A percentile compares a stretch with the other conserved stretches of the same genome.
Conservation (phyloP, 164 flowering plant species). For the Cinnamomum chago region DNA sequence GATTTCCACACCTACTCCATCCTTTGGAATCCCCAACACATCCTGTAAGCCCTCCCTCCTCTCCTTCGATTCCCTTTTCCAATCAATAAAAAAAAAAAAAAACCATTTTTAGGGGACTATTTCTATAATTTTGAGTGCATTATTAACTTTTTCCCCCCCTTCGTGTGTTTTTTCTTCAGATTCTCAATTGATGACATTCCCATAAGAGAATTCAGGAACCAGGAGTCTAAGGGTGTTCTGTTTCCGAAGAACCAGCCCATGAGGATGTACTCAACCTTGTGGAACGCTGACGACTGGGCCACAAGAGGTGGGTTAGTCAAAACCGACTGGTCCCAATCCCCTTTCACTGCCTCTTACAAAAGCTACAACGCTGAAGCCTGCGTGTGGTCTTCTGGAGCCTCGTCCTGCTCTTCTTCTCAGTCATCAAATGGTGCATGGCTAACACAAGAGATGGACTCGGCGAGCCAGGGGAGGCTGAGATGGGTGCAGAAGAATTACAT, state of each 20-base stretch:
- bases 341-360: constrained; percentile 24
- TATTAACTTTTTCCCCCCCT: not conserved
- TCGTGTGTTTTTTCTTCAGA: constrained; percentile 5
- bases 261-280: constrained; percentile 23
- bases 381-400: constrained; percentile 13
- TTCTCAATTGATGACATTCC: constrained; percentile 21
- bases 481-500: constrained; percentile 10
- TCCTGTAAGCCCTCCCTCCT: constrained; percentile 8
- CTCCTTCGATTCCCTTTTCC: not conserved
- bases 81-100: not conserved
- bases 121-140: too few relatives aligned
- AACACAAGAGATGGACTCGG: not conserved
- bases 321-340: constrained; percentile 23
- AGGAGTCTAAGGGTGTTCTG: constrained; percentile 8
- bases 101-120: not conserved
- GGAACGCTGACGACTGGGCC: constrained; percentile 30
- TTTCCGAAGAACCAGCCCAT: constrained; percentile 24
- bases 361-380: constrained; percentile 19
- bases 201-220: constrained; percentile 20
- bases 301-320: constrained; percentile 24
- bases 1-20: constrained; percentile 26
- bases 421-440: not conserved
- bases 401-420: constrained; percentile 17
- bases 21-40: constrained; percentile 23
- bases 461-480: not conserved